Evolutionary conservation across 1,284 basidiomycete species (phyloP).

Genomic region (Pyrrhoderma lamaoense): DNA sequence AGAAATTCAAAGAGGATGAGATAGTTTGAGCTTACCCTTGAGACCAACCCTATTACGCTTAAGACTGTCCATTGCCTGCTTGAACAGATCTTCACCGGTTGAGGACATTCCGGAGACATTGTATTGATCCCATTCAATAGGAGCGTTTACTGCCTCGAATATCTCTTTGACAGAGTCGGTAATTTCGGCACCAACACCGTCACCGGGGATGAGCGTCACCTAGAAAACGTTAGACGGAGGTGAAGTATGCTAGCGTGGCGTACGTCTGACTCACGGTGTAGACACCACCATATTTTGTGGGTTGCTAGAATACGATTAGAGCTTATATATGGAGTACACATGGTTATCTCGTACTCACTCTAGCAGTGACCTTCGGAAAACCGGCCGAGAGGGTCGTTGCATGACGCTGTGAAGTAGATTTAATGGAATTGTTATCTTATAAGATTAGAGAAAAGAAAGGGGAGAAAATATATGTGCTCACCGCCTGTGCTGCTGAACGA

Average conservation of each 20-base stretch:
- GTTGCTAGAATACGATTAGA: slow-evolving; percentile 43
- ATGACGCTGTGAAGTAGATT: slow-evolving; percentile 38
- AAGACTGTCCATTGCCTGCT: slow-evolving; percentile 94
- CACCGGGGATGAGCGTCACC: slow-evolving; percentile 94
- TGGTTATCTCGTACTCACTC: slow-evolving; percentile 36
- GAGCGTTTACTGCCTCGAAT: slow-evolving; percentile 95
- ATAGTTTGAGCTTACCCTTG: slow-evolving; percentile 65
- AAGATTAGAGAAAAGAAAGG: neutral
- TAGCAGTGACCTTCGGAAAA: slow-evolving; percentile 67
- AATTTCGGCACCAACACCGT: slow-evolving; percentile 96
- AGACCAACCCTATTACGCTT: slow-evolving; percentile 97
- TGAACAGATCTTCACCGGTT: slow-evolving; percentile 91
- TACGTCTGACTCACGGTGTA: slow-evolving; percentile 60
- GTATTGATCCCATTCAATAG: slow-evolving; percentile 99
- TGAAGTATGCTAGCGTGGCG: slow-evolving; percentile 7
- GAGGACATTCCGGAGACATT: slow-evolving; percentile 96
- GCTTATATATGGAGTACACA: neutral
- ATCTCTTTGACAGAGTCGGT: slow-evolving; percentile 99
- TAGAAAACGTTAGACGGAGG: slow-evolving; percentile 28
- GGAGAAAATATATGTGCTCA: slow-evolving; percentile 27
- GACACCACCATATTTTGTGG: slow-evolving; percentile 93
- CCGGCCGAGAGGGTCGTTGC: slow-evolving; percentile 79
- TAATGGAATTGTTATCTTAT: slow-evolving; percentile 1
- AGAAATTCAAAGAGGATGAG: slow-evolving; percentile 5
- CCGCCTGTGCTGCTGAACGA: slow-evolving; percentile 49